phyloP scores from a whole-genome alignment of 108 stramenopile genomes.

The Cafeteria roenbergensis region DNA sequence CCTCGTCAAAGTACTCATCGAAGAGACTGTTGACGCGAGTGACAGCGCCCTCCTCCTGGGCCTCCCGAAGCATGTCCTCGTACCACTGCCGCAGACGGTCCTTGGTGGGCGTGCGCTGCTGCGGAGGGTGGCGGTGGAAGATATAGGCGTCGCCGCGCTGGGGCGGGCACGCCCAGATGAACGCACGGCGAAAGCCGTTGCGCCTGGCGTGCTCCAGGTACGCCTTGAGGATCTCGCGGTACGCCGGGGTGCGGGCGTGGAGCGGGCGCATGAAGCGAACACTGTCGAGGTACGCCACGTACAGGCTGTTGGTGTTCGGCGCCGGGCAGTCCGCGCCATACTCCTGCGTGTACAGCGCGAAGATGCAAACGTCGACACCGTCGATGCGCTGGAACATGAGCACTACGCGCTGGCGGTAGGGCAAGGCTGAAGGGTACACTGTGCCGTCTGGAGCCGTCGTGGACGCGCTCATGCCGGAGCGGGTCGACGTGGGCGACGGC shows the following conservation, averaged over 20 bases:
- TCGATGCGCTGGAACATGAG: slow-evolving; percentile 79
- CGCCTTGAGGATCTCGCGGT: slow-evolving; percentile 68
- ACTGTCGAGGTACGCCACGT: slow-evolving; percentile 88
- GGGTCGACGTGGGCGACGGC: too few relatives aligned
- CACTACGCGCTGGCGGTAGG: slow-evolving; percentile 69
- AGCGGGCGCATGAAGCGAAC: slow-evolving; percentile 74
- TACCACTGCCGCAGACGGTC: slow-evolving; percentile 82
- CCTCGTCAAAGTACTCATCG: slow-evolving; percentile 61
- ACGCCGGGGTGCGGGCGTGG: slow-evolving; percentile 62
- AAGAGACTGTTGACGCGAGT: slow-evolving; percentile 54
- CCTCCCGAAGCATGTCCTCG: slow-evolving; percentile 60
- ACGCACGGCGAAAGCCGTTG: slow-evolving; percentile 87
- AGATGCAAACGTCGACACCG: slow-evolving; percentile 81
- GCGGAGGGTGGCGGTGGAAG: slow-evolving; percentile 63
- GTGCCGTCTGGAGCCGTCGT: too few relatives aligned
- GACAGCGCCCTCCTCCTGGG: slow-evolving; percentile 59
- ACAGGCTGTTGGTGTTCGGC: slow-evolving; percentile 78
- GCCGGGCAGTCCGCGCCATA: slow-evolving; percentile 75
- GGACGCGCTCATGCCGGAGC: too few relatives aligned
- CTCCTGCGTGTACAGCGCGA: slow-evolving; percentile 92
- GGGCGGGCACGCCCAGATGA: slow-evolving; percentile 94
- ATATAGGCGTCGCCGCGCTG: slow-evolving; percentile 88
- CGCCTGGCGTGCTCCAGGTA: slow-evolving; percentile 77
- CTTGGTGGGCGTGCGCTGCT: slow-evolving; percentile 63
- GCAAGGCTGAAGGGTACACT: slow-evolving; percentile 65